These are phyloP conservation scores for Omphalotus olearius DNA, from an alignment of 1,284 basidiomycete species.

Conservation along the genomic window DNA sequence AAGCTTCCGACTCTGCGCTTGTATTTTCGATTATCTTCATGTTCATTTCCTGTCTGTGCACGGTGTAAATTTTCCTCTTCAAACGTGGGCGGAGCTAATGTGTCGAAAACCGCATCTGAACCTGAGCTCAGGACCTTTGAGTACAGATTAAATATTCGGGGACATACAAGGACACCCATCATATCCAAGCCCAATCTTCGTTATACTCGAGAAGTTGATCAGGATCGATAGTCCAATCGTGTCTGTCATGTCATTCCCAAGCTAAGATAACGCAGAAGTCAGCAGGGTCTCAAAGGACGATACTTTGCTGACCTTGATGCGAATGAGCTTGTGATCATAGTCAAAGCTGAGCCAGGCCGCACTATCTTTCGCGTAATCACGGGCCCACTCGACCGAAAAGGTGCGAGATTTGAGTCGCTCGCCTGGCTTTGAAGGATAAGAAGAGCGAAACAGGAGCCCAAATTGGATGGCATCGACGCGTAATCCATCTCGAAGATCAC, in stretches of 20 bases:
- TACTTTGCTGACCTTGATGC: conserved; percentile 43
- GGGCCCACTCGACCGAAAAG: conserved; percentile 65
- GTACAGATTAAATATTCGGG: neutral
- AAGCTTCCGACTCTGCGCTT: conserved; percentile 53
- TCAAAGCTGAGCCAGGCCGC: conserved; percentile 55
- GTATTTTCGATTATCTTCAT: conserved; percentile 38
- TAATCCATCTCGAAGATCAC: conserved; percentile 40
- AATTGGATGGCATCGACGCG: conserved; percentile 60
- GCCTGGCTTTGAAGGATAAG: conserved; percentile 25
- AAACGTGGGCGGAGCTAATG: conserved; percentile 55
- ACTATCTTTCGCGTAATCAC: conserved; percentile 36
- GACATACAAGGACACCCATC: conserved; percentile 43
- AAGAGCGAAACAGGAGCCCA: conserved; percentile 46
- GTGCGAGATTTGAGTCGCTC: conserved; percentile 36
- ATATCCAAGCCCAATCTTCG: conserved; percentile 52
- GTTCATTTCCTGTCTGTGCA: conserved; percentile 34
- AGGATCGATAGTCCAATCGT: conserved; percentile 44
- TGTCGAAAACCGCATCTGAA: conserved; percentile 61
- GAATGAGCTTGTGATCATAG: conserved; percentile 61
- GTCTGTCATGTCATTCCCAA: conserved; percentile 53
- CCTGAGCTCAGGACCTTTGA: conserved; percentile 23
- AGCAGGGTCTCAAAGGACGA: conserved; percentile 3
- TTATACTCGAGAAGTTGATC: conserved; percentile 54
- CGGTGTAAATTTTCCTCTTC: conserved; percentile 57
- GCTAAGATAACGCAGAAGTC: conserved; percentile 28